phyloP scores from a whole-genome alignment of 75 land plant species.

The Pseudotsuga menziesii region DNA sequence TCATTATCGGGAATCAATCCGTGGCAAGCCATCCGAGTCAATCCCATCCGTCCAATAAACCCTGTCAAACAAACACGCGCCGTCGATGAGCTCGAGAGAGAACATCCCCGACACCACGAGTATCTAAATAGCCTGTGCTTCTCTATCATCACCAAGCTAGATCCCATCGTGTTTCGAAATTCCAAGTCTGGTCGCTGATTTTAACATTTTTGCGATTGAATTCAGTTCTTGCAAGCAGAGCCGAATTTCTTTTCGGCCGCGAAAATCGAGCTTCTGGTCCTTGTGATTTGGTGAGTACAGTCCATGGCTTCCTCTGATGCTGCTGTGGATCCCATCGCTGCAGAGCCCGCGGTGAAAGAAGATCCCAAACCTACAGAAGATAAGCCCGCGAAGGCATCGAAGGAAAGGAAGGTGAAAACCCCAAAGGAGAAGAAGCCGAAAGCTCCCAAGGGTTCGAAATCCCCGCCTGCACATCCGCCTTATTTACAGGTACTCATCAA shows the following conservation, averaged over 20 bases:
- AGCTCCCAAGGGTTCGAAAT: conserved; percentile 32
- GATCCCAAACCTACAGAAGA: conserved; percentile 1
- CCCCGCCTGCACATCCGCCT: conserved; percentile 57
- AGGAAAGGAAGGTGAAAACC: conserved; percentile 4
- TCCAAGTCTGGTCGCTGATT: too few species aligned
- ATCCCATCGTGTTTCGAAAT: too few species aligned
- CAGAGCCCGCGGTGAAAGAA: conserved; percentile 9
- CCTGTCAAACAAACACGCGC: background rate
- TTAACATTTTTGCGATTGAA: background rate
- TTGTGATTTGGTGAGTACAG: background rate
- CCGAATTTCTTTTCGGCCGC: background rate
- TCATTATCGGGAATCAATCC: background rate
- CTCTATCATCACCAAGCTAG: too few species aligned
- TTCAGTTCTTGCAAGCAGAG: background rate
- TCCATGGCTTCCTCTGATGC: background rate
- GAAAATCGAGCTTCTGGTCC: background rate
- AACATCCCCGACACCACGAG: background rate
- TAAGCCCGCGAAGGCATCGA: conserved; percentile 18
- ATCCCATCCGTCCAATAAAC: conserved; percentile 1
- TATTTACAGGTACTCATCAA: conserved; percentile 45
- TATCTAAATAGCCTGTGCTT: too few species aligned
- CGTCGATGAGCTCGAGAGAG: background rate
- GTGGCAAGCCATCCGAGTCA: conserved; percentile 1
- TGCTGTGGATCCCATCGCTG: background rate
- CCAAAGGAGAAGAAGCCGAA: conserved; percentile 17